Evolutionary conservation across 1,284 basidiomycete genomes (phyloP).

Genomic region (Cryptococcus deneoformans): DNA sequence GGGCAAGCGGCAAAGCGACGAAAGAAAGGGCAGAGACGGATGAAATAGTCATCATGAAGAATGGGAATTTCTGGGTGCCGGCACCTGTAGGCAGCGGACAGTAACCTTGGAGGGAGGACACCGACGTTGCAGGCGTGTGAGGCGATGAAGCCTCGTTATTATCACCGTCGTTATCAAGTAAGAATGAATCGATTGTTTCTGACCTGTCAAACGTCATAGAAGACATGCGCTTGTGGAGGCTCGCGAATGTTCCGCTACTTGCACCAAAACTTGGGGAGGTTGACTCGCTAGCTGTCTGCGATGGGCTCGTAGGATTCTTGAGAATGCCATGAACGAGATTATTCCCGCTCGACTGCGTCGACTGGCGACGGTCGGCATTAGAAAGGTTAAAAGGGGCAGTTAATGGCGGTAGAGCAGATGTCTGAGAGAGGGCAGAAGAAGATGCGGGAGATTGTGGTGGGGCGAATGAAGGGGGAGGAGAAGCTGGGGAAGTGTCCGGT

Average conservation of each 20-base stretch:
- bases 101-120: conserved; percentile 24
- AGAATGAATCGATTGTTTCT: conserved; percentile 27
- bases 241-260: conserved; percentile 1
- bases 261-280: neutral
- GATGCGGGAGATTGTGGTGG: conserved; percentile 2
- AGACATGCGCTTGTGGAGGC: conserved; percentile 17
- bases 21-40: conserved; percentile 39
- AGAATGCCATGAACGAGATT: neutral
- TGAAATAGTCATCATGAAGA: conserved; percentile 41
- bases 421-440: neutral
- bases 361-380: too few species aligned
- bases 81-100: conserved; percentile 34
- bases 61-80: conserved; percentile 27
- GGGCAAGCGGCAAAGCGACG: conserved; percentile 33
- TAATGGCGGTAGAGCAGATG: neutral
- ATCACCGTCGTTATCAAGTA: conserved; percentile 14
- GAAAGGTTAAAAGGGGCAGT: too few species aligned
- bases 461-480: neutral
- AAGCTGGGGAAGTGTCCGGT: neutral
- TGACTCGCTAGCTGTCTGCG: conserved; percentile 1
- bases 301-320: conserved; percentile 6
- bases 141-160: neutral
- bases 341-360: too few species aligned
- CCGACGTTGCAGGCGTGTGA: conserved; percentile 33
- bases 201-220: conserved; percentile 22